Conservation (phyloP, 208 protist genomes). For the Naegleria fowleri region DNA sequence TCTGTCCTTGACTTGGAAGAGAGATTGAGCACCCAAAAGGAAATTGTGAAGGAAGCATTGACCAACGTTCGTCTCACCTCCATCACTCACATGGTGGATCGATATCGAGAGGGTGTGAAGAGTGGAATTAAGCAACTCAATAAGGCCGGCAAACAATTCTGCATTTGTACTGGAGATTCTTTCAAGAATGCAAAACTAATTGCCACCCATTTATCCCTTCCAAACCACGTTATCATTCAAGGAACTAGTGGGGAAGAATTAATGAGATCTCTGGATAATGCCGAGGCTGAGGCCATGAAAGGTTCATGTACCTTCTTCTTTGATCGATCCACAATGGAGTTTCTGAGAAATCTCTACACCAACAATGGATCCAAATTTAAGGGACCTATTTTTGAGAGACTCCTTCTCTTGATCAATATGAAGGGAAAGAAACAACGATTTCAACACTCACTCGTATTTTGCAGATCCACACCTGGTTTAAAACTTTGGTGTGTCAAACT, state of each 20-base stretch:
- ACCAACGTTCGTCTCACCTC: background rate
- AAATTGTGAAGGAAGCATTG: background rate
- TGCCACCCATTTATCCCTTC: background rate
- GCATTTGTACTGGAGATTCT: conserved; percentile 9
- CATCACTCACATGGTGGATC: background rate
- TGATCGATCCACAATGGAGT: background rate
- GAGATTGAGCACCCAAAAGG: background rate
- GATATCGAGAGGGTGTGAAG: conserved; percentile 11
- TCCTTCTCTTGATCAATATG: background rate
- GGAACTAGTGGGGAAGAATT: background rate
- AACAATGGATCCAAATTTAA: background rate
- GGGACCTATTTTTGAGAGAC: background rate
- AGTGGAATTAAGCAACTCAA: background rate
- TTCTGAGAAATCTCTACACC: background rate
- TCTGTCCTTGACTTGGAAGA: background rate
- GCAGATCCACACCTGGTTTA: background rate
- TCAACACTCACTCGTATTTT: background rate
- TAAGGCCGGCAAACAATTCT: background rate
- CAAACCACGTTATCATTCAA: background rate
- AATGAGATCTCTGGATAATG: background rate
- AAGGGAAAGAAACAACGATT: background rate
- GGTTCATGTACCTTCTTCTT: background rate
- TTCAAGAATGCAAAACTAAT: background rate
- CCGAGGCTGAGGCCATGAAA: background rate
- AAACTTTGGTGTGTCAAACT: conserved; percentile 13